These are phyloP conservation scores for Leavenworthia alabamica DNA, from an alignment of 345 rosid species.

Conservation along the genomic window DNA sequence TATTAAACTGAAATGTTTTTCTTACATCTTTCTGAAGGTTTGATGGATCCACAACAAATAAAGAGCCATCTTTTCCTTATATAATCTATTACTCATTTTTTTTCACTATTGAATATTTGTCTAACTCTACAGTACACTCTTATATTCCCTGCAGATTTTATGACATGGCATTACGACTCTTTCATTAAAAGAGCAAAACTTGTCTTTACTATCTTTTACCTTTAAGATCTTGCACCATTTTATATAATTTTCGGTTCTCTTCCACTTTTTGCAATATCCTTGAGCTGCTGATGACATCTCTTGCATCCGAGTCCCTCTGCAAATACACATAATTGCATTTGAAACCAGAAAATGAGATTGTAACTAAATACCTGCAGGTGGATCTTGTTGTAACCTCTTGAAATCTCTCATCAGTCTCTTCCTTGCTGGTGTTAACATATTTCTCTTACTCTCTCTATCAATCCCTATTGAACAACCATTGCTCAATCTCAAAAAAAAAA, in stretches of 20 bases:
- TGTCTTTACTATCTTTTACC: constrained; percentile 39
- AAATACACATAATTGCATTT: background rate
- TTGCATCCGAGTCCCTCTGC: constrained; percentile 60
- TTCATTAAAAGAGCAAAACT: background rate
- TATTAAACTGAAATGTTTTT: constrained; percentile 72
- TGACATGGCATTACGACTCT: background rate
- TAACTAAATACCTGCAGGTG: too few relatives aligned
- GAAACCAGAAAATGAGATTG: background rate
- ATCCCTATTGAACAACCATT: too few relatives aligned
- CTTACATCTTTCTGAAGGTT: constrained; percentile 68
- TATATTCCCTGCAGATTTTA: constrained; percentile 59
- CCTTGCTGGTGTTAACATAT: too few relatives aligned
- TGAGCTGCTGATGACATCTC: constrained; percentile 83
- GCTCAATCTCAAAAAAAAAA: too few relatives aligned
- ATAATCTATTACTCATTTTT: constrained; percentile 46
- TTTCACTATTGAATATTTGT: constrained; percentile 44
- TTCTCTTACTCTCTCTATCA: too few relatives aligned
- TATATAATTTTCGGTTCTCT: constrained; percentile 79
- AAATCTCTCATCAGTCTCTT: too few relatives aligned
- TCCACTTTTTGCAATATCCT: constrained; percentile 72
- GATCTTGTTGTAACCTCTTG: too few relatives aligned
- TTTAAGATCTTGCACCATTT: constrained; percentile 98
- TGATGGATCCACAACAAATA: constrained; percentile 67
- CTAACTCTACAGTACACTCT: constrained; percentile 88
- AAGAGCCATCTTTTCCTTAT: constrained; percentile 73